Base-by-base conservation (phyloP, 2,329 filamentous ascomycete species). In the Camillea tinctor region DNA sequence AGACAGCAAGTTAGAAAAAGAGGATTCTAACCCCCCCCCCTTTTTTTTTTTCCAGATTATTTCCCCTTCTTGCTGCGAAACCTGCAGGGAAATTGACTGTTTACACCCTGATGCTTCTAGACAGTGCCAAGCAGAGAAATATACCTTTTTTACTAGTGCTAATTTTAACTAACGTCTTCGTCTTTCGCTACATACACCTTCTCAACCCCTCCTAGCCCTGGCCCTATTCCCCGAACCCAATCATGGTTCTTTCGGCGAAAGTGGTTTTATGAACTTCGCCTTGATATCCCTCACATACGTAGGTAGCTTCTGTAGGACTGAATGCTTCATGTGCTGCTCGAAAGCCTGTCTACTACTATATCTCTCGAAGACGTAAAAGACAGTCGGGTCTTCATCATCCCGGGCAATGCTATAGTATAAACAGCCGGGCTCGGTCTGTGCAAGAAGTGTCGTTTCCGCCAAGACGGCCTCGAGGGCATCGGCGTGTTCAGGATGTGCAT, bases 281-380 rank as follows among this genome's bases (percentile, higher is more conserved):
- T 67, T 63, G 5, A 68, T 64, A 15, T 58, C 58, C 59, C 64
- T 63, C 36, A 71, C 60, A 50, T 64, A 66, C 36, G 58, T 62
- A 26, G 74, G 48, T 19, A 74, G 51, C 54, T 73, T 71, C 59
- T 68, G 60, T 40, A 71, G 68, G 36, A 72, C 65, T 0, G 71
- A 69, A 59, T 69, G 67, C 3, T 59, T 44, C 54, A 69, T 73
- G 55, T 75, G 73, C 36, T 62, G 64, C 1, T 73, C 68, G 54
- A 75, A 74, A 5, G 70, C 72, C 26, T 63, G 54, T 44, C 60
- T 63, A 8, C 64, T 66, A 23, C 61, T 69, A 44, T 73, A 75
- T 48, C 68, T 66, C 63, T 74, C 72, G 56, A 73, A 74, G 61
- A 74, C 73, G 52, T 75, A 69, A 55, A 75, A 75, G n/a, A 73